These are phyloP conservation scores for Apiospora rasikravindrae DNA, from an alignment of 2,329 filamentous ascomycete genomes.

Conservation along the genomic window DNA sequence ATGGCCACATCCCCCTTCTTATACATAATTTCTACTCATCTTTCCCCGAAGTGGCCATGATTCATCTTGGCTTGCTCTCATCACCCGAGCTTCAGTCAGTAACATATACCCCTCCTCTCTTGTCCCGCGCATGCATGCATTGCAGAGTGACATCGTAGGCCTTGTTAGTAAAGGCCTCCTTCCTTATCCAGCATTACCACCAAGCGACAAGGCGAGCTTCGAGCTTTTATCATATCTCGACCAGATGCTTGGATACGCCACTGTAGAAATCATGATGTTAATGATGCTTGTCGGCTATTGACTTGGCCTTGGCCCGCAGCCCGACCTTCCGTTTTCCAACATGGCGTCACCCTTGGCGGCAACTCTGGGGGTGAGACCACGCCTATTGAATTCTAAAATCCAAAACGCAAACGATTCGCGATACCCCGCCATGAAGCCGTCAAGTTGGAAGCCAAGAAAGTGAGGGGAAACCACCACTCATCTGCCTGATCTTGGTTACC, in stretches of 20 bases:
- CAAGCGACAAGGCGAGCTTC: not conserved
- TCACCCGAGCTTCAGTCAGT: not conserved
- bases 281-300: not conserved
- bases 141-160: not conserved
- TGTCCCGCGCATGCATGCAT: not conserved
- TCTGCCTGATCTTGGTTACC: not conserved
- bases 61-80: not conserved
- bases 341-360: not conserved
- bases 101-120: not conserved
- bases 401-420: not conserved
- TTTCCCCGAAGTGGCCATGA: not conserved
- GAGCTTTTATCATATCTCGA: not conserved
- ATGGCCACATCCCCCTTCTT: not conserved
- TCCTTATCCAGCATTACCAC: not conserved
- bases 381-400: not conserved
- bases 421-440: not conserved
- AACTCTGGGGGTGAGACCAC: not conserved
- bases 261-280: too few relatives aligned
- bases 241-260: not conserved
- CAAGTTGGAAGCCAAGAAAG: not conserved
- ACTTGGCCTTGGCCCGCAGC: not conserved
- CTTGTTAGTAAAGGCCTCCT: not conserved
- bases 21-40: not conserved
- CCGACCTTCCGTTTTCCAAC: slow-evolving; percentile 3
- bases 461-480: not conserved